These are phyloP conservation scores for Candida peoriensis DNA, from an alignment of 805 yeast genomes.

Conservation along the genomic window DNA sequence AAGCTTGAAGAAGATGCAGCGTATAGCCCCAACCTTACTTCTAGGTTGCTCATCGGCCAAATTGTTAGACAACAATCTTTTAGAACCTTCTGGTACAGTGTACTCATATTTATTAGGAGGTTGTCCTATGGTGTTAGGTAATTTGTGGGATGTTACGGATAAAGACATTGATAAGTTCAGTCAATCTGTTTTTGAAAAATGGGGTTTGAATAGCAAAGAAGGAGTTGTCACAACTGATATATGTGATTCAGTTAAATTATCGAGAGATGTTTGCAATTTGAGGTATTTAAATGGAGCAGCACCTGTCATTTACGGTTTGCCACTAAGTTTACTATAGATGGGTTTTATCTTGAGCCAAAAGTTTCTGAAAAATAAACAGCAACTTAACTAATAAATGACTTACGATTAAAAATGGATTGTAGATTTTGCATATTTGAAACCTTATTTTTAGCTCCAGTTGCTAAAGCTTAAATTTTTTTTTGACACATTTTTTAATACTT, in stretches of 20 bases:
- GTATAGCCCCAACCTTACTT: conserved; percentile 57
- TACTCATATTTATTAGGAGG: conserved; percentile 75
- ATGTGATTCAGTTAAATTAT: conserved; percentile 50
- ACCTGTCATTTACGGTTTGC: conserved; percentile 87
- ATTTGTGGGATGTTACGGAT: conserved; percentile 96
- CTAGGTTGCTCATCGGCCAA: conserved; percentile 91
- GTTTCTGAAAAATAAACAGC: too few relatives aligned
- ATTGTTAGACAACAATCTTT: conserved; percentile 48
- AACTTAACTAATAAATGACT: too few relatives aligned
- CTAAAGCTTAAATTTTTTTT: too few relatives aligned
- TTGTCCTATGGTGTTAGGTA: conserved; percentile 76
- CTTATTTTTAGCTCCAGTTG: too few relatives aligned
- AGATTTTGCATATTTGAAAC: too few relatives aligned
- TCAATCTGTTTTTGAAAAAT: conserved; percentile 48
- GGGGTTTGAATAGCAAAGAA: conserved; percentile 49
- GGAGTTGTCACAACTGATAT: conserved; percentile 28
- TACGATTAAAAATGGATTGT: too few relatives aligned
- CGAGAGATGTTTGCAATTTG: conserved; percentile 67
- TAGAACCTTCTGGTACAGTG: conserved; percentile 74
- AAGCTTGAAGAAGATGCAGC: conserved; percentile 38
- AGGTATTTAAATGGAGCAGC: conserved; percentile 86
- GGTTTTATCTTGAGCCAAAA: too few relatives aligned
- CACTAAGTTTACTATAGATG: conserved; percentile 32
- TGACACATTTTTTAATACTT: too few relatives aligned
- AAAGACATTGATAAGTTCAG: conserved; percentile 87